A percentile compares a stretch with the other conserved stretches of the same genome.
Conservation (phyloP, 2,329 filamentous ascomycete species). For the Colletotrichum phormii region DNA sequence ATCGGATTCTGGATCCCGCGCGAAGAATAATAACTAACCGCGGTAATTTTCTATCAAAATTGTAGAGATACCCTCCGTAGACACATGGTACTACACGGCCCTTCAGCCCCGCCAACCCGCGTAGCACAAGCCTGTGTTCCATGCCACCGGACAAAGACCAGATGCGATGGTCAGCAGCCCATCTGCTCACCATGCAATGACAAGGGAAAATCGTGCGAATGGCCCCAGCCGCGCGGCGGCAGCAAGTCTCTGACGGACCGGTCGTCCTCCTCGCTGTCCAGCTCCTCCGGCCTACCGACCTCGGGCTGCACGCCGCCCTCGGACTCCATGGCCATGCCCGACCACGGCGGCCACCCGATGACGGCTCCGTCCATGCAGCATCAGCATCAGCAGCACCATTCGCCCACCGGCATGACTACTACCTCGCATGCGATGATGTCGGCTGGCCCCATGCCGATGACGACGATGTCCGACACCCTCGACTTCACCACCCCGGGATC, state of each 20-base stretch:
- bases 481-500: background rate
- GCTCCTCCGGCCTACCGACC: background rate
- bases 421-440: background rate
- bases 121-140: conserved; percentile 30
- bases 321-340: background rate
- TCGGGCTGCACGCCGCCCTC: background rate
- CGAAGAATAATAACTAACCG: conserved; percentile 3
- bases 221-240: conserved; percentile 12
- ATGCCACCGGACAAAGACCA: conserved; percentile 30
- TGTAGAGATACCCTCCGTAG: conserved; percentile 30
- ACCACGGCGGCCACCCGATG: background rate
- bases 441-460: background rate
- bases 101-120: conserved; percentile 26
- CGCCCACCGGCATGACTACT: conserved; percentile 7
- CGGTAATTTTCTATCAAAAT: background rate
- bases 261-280: background rate
- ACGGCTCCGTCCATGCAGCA: background rate
- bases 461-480: conserved; percentile 1
- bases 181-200: conserved; percentile 23
- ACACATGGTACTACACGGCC: conserved; percentile 30
- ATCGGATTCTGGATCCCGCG: background rate
- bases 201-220: conserved; percentile 23
- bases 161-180: conserved; percentile 29
- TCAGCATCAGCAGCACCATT: background rate
- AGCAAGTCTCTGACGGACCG: too few species aligned